Base-by-base conservation (phyloP, 2,329 filamentous ascomycete species). In the Penicillium sp. region DNA sequence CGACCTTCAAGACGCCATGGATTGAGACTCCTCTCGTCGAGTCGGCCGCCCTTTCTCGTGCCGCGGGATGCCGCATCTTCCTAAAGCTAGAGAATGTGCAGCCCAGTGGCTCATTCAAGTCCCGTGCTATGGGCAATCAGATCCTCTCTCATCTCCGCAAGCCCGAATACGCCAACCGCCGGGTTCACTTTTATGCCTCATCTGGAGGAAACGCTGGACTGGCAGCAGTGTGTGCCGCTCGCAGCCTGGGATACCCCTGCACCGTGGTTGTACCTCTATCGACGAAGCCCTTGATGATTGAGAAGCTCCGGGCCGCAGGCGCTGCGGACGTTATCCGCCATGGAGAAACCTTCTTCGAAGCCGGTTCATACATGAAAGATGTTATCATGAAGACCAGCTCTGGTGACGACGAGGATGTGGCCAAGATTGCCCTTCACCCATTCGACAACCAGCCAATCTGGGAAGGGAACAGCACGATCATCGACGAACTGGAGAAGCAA, bases 81-180 rank as follows among this genome's bases (percentile, higher is more conserved):
- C 86, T 96, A 69, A 96, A 96, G 75, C 85, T 95, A 62, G 91
- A 96, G 69, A 91, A 90, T 72, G 84, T 92, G 55, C 92, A 96
- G 71, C 92, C 91, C 4, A 89, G 89, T 22, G 90, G 90, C 63
- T 93, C 90, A 40, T 96, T 96, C 85, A 95, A 96, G 75, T 93
- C 90, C 49, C 84, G 76, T 65, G 90, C 89, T 33, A 85, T 94
- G 61, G 90, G 90, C 51, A 85, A 90, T 74, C 83, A 90, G 71
- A 87, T 92, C 72, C 81, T 87, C 54, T 79, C 81, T 2, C 73
- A 78, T 66, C 73, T 81, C 58, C 67, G 77, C 56, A 74, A 77
- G 47, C 75, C 78, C 31, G 70, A 73, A 57, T 72, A 76, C 64
- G 57, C 66, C 55, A 75, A 73, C 70, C 77, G 79, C 57, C 77